Evolutionary conservation across 495 filamentous ascomycete species (phyloP).

Genomic region (Bacidia gigantensis): DNA sequence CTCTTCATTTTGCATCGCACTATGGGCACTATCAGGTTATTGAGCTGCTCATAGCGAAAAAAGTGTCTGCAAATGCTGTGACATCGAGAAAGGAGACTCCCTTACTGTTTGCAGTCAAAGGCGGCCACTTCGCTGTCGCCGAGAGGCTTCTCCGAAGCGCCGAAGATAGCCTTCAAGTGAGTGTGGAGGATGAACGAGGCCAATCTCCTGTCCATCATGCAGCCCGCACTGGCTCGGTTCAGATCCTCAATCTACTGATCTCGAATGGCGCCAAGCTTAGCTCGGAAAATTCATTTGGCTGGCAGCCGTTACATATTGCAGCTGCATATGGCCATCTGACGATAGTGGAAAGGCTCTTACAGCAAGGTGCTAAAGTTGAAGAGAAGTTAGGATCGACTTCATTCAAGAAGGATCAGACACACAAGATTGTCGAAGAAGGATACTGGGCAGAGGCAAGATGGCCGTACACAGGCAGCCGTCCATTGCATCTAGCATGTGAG

Average conservation of each 20-base stretch:
- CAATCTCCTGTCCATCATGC: conserved; percentile 20
- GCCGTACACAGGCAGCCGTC: conserved; percentile 18
- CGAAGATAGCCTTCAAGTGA: conserved; percentile 12
- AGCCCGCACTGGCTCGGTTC: conserved; percentile 14
- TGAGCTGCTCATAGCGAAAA: neutral
- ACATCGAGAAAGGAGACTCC: conserved; percentile 14
- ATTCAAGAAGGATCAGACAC: conserved; percentile 17
- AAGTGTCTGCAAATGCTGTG: neutral
- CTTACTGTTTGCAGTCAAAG: conserved; percentile 15
- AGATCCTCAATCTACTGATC: conserved; percentile 12
- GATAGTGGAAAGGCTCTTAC: conserved; percentile 15
- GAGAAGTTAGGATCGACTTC: conserved; percentile 17
- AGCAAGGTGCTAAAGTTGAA: conserved; percentile 15
- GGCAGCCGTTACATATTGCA: conserved; percentile 20
- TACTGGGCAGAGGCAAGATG: conserved; percentile 22
- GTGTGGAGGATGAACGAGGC: conserved; percentile 11
- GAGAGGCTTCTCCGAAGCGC: conserved; percentile 11
- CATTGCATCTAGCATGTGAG: conserved; percentile 19
- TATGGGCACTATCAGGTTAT: conserved; percentile 9
- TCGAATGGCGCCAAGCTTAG: conserved; percentile 15
- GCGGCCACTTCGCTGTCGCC: conserved; percentile 7
- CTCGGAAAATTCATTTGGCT: conserved; percentile 17
- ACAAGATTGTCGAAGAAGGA: conserved; percentile 15
- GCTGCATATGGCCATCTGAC: conserved; percentile 18
- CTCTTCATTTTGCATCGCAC: conserved; percentile 9